Evolutionary conservation across 306 rosid genomes (phyloP), one percentile per base, ranked within the genome.

Genomic region (Senna tora): DNA sequence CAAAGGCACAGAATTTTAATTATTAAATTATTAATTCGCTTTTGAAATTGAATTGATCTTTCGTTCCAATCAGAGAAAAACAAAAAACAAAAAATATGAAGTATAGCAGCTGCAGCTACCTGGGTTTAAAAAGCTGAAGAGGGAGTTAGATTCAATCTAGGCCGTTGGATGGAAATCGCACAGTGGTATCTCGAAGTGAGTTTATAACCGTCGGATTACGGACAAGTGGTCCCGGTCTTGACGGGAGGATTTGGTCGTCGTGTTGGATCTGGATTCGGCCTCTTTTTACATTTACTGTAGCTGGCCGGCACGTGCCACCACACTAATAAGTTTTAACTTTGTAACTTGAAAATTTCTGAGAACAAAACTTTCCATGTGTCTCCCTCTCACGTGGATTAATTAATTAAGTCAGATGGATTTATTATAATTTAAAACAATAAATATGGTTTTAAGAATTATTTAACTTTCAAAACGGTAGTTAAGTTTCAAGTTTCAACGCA

Each of bases 241-340:
- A 65, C 80, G 80, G 71, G 73, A 46, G 55, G 83, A 56, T 75
- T 52, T 43, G 82, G 85, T 84, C 88, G 84, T 81, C 69, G 60
- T 47, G 50, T 61, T 14, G 32, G 85, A 88, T 84, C 81, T 39
- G 60, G 75, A 77, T 76, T 75, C 72, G 56, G 34, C 38, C 73
- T 9, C 80, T 80, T 80, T 82, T 69, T 46, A 53, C 74, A 4
- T 81, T 81, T 41, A 67, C 47, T 71, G 70, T 72, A 64, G 59
- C 80, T 66, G 86, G 66, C 67, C 71, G 83, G 89, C 92, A 87
- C 86, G 89, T 85, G 92, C 86, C 74, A 61, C 67, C 56, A 66
- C 49, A 15, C n/a, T n/a, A n/a, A n/a, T n/a, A n/a, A n/a, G 19
- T 25, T 0, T n/a, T 28, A 16, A 46, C 38, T 38, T 38, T 12